phyloP scores from a whole-genome alignment of 805 yeast species.

The Lipomyces mesembrius region DNA sequence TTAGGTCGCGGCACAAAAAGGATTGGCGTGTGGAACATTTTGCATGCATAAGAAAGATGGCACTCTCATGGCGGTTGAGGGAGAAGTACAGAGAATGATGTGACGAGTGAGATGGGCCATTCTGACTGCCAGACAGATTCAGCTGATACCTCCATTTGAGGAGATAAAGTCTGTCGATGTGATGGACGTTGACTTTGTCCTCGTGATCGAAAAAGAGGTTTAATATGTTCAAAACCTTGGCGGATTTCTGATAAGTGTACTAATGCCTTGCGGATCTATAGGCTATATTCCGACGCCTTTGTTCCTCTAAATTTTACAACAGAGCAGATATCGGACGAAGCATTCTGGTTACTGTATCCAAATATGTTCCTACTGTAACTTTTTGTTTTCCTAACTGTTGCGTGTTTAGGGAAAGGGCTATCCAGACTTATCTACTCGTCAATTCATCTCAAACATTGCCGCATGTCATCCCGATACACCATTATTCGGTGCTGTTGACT shows the following conservation, averaged over 20 bases:
- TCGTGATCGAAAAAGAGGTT: conserved; percentile 57
- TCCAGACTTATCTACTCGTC: conserved; percentile 62
- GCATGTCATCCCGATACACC: conserved; percentile 47
- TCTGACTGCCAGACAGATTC: conserved; percentile 8
- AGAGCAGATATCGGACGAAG: conserved; percentile 29
- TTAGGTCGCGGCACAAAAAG: conserved; percentile 36
- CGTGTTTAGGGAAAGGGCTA: conserved; percentile 59
- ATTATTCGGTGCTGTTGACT: conserved; percentile 58
- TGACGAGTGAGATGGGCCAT: background rate
- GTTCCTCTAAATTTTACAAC: conserved; percentile 12
- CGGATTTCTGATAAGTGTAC: background rate
- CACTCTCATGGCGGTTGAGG: background rate
- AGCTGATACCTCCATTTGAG: conserved; percentile 48
- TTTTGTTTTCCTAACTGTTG: background rate
- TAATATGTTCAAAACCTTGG: conserved; percentile 33
- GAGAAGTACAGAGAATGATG: background rate
- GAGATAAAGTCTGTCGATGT: conserved; percentile 39
- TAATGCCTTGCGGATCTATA: conserved; percentile 4
- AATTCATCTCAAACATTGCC: conserved; percentile 47
- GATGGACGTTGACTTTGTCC: conserved; percentile 43
- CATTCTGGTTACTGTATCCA: conserved; percentile 51
- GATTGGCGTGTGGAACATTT: conserved; percentile 29
- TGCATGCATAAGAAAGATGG: conserved; percentile 5
- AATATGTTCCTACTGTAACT: background rate
- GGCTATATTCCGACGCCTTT: conserved; percentile 34